Evolutionary conservation across 2,329 filamentous ascomycete species (phyloP), one percentile per base, ranked within the genome.

Genomic region (Aschersonia sp.): DNA sequence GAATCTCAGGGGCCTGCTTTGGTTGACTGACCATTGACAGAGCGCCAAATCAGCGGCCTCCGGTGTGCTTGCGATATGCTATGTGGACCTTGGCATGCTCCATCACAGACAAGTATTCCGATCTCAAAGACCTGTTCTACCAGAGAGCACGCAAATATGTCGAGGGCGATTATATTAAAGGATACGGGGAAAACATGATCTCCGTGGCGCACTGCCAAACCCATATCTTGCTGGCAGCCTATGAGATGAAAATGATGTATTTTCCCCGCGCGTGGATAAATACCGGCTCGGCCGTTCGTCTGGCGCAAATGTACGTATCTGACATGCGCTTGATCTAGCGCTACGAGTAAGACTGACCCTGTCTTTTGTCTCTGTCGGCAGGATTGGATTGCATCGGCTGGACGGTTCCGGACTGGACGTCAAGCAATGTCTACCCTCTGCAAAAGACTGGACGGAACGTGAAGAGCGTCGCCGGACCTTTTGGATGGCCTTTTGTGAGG

Each of bases 211-310:
- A 95, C 63, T 85, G 84, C 46, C 92, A 98, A 62, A 80, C 86
- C 1, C 94, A 94, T 74, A 72, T 81, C 30, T 69, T 97, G 28
- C 73, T 94, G 45, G 78, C 82, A 5, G 80, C 77, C 0, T 96
- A 94, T 58, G 92, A 98, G 63, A 97, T 96, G 71, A 95, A 91
- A 67, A 85, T 86, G 75, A 95, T 97, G 86, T 94, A 89, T 63
- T 97, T 97, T 56, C 91, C 92, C 1, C 74, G 92, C 54, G 92
- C 92, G 1, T 97, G 92, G 92, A 80, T 95, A 68, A 96, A 86
- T 55, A 84, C 86, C 3, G 92, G 91, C 29, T 75, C 85, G 51
- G 84, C 84, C 4, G 78, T 84, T n/a, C 78, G 91, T 46, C 66
- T 97, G 47, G 78, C 79, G 46, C 84, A 94, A 58, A 96, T 97